Evolutionary conservation across 169 alveolate species (phyloP).

Genomic region (Perkinsus chesapeaki): DNA sequence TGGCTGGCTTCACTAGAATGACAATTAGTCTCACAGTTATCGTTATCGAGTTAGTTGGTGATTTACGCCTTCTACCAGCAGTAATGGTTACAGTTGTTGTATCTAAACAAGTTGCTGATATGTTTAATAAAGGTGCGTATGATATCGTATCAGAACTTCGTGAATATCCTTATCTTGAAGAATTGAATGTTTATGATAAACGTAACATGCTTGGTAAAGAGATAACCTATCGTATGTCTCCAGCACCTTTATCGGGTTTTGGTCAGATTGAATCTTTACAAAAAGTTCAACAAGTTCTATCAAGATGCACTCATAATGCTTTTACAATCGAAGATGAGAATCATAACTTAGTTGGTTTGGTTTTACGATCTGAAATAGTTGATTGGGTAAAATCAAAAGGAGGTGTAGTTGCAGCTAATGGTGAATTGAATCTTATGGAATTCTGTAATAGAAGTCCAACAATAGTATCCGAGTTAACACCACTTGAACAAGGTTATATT

Average conservation of each 20-base stretch:
- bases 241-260: neutral
- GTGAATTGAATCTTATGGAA: neutral
- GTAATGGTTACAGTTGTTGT: neutral
- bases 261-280: neutral
- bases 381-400: neutral
- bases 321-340: neutral
- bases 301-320: neutral
- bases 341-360: neutral
- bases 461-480: neutral
- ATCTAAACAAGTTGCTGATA: neutral
- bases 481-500: neutral
- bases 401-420: neutral
- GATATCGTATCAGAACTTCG: neutral
- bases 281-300: neutral
- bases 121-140: neutral
- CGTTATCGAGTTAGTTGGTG: neutral
- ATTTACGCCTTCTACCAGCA: neutral
- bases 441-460: neutral
- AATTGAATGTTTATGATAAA: neutral
- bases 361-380: neutral
- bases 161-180: neutral
- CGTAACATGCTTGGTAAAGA: neutral
- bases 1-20: conserved; percentile 4
- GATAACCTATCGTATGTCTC: neutral
- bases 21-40: conserved; percentile 5